Percentiles rank a stretch among this genome's conserved stretches.
Conservation (phyloP, 768 basidiomycete species). For the Panellus pusillus region DNA sequence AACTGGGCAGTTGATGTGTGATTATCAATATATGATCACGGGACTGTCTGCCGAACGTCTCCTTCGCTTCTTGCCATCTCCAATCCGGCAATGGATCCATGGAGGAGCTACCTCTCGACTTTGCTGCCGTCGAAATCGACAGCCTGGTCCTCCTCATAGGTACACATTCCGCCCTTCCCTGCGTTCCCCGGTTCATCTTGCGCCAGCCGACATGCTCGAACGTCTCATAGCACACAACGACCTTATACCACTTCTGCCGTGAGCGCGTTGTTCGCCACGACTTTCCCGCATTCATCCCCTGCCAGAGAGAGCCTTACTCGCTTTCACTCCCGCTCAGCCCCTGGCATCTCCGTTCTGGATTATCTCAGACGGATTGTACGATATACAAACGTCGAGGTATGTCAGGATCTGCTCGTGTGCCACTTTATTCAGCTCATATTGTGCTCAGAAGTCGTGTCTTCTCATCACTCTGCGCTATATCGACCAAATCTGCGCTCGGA, state of each 20-base stretch:
- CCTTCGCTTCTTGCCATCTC: slow-evolving; percentile 31
- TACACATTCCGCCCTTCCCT: slow-evolving; percentile 35
- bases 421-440: slow-evolving; percentile 13
- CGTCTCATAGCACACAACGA: slow-evolving; percentile 96
- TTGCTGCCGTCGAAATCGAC: slow-evolving; percentile 84
- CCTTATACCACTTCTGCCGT: slow-evolving; percentile 87
- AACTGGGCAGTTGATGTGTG: slow-evolving; percentile 53
- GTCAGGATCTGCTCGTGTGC: slow-evolving; percentile 22
- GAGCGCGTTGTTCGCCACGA: slow-evolving; percentile 31
- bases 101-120: slow-evolving; percentile 79
- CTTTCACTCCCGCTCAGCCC: slow-evolving; percentile 93
- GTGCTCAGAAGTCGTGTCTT: slow-evolving; percentile 68
- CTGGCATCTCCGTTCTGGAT: slow-evolving; percentile 84
- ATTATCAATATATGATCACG: no score
- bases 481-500: slow-evolving; percentile 88
- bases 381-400: slow-evolving; percentile 94
- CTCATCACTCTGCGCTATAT: slow-evolving; percentile 86
- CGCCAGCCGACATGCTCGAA: slow-evolving; percentile 90
- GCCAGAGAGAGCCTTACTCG: slow-evolving; percentile 85
- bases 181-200: slow-evolving; percentile 20
- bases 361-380: slow-evolving; percentile 92
- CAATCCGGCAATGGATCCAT: slow-evolving; percentile 69
- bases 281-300: slow-evolving; percentile 11
- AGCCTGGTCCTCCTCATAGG: slow-evolving; percentile 87
- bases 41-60: background rate